Evolutionary conservation across 768 basidiomycete species (phyloP).

Genomic region (Lactifluus subvellereus): DNA sequence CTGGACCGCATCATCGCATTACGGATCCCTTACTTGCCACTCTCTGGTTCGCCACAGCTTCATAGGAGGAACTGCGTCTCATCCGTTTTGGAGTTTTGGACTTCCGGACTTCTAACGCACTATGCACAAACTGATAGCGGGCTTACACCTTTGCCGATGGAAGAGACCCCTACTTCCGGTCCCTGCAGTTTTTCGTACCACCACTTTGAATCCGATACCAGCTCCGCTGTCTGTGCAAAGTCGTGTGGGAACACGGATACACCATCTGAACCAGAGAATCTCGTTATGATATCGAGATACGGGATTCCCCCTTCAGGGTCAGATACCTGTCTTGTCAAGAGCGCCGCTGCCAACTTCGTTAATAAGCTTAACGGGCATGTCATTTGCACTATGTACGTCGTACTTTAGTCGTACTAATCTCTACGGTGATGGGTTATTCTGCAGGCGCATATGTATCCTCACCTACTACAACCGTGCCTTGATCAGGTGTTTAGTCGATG

Average conservation of each 20-base stretch:
- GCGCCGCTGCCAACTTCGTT: not conserved
- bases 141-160: too few species aligned
- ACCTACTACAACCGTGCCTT: conserved; percentile 24
- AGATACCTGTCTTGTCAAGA: not conserved
- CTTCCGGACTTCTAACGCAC: not conserved
- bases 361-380: not conserved
- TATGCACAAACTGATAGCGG: not conserved
- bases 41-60: not conserved
- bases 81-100: not conserved
- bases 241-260: not conserved
- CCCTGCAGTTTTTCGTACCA: not conserved
- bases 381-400: not conserved
- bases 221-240: not conserved
- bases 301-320: not conserved
- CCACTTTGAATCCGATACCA: too few species aligned
- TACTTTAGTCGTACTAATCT: not conserved
- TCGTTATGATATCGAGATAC: not conserved
- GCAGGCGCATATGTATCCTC: not conserved
- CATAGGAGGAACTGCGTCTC: not conserved
- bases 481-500: conserved; percentile 21
- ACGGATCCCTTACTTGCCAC: not conserved
- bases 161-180: not conserved
- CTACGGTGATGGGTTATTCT: not conserved
- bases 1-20: not conserved
- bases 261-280: not conserved